phyloP scores from a whole-genome alignment of 1,284 basidiomycete species.

The Boletus subluridellus region DNA sequence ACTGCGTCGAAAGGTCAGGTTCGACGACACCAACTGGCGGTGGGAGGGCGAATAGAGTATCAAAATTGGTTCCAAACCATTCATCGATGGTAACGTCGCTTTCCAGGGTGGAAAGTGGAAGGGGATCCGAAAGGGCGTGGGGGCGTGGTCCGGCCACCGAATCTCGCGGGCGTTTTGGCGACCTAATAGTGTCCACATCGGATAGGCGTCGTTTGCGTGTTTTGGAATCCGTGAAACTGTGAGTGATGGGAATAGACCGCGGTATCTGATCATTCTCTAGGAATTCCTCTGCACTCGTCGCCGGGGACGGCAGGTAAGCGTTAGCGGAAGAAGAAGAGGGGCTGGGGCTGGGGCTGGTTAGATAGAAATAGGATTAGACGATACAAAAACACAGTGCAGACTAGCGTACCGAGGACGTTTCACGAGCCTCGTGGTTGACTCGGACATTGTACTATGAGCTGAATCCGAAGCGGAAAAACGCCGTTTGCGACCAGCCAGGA shows the following conservation, averaged over 20 bases:
- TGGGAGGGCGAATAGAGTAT: constrained; percentile 22
- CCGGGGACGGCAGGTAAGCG: constrained; percentile 6
- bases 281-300: neutral
- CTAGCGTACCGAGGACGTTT: constrained; percentile 21
- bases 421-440: neutral
- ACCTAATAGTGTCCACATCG: constrained; percentile 14
- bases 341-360: no score
- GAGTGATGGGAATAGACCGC: neutral
- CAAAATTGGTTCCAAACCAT: constrained; percentile 25
- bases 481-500: constrained; percentile 21
- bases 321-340: neutral
- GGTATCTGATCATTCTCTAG: neutral
- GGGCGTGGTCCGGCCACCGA: constrained; percentile 13
- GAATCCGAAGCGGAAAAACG: neutral
- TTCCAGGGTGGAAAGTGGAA: constrained; percentile 15
- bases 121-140: constrained; percentile 31
- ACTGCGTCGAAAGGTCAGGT: constrained; percentile 12
- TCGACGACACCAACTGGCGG: constrained; percentile 12
- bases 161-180: constrained; percentile 29
- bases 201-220: constrained; percentile 36
- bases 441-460: rapidly evolving
- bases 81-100: constrained; percentile 20
- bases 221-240: neutral
- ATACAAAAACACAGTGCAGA: neutral
- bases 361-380: no score